Evolutionary conservation across 495 filamentous ascomycete genomes (phyloP), one percentile per base, ranked within the genome.

Genomic region (Schizothecium vesticola): DNA sequence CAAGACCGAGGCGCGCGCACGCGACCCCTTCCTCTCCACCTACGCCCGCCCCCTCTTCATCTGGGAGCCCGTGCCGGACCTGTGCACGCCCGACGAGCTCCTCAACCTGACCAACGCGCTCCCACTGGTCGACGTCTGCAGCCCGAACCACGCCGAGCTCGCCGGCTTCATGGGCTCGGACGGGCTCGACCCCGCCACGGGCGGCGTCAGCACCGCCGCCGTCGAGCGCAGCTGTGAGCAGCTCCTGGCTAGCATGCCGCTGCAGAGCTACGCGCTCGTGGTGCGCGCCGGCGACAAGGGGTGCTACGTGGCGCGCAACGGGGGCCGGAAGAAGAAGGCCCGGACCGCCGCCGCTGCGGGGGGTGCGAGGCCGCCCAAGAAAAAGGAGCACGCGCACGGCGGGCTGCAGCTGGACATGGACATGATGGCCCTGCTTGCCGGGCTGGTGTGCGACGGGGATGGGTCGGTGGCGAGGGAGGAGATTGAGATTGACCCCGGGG

Each of bases 51-150:
- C 91, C 2, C 75, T 95, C 13, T 90, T 97, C 76, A 86, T 97
- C 55, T 99, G 95, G 95, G 95, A 99, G 75, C 95, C 95, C 4
- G 90, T 97, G 3, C 95, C 96, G 12, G 92, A 96, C 74, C 85
- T 91, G 2, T 97, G 95, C 75, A 87, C 83, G 0, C 91, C 92
- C 0, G 85, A 87, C 68, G 88, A 97, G 76, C 82, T 93, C 61
- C 80, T 88, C 2, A 90, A 87, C 67, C 91, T 89, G 79, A 86
- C 90, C 36, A 86, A 89, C 63, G 88, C 88, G 19, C 84, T 91
- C 25, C 82, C 83, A n/a, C 78, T 89, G 21, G 88, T 97, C 31
- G 91, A 98, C 75, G 82, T 97, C 63, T 88, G 95, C 74, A 92
- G 89, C 64, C 94, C 95, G 19, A 99, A 99, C 76, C 90, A 95